Base-by-base conservation (phyloP, 495 filamentous ascomycete genomes). In the Hypoxylon lienhwacheense region DNA sequence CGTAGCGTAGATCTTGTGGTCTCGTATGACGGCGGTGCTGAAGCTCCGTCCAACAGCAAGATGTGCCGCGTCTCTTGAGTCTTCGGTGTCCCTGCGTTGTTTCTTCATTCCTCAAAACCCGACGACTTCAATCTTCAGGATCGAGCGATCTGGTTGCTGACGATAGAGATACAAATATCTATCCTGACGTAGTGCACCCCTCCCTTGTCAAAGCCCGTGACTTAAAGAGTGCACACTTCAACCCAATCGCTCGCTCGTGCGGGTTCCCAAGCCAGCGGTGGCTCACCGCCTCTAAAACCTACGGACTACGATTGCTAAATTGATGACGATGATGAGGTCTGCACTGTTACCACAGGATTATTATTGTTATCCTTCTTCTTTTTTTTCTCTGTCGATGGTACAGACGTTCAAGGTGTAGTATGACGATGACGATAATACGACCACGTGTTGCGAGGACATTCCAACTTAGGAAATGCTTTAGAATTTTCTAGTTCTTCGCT, bases 381-480 rank as follows among this genome's bases (percentile, higher is more conserved):
- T 15, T 2, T 35, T 35, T 35, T 33, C 16, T 28, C 10, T 31
- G 3, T 45, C 25, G 8, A 32, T 16, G 5, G 10, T 35, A 2
- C 10, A 6, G 29, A 45, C 14, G 12, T 45, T 31, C 19, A n/a
- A n/a, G n/a, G n/a, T n/a, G n/a, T n/a, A n/a, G n/a, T n/a, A n/a
- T n/a, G n/a, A n/a, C n/a, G n/a, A n/a, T n/a, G n/a, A n/a, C n/a
- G n/a, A 41, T 22, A 41, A 40, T 41, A 41, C 37, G 20, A 25
- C 37, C 12, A 25, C 10, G 7, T 20, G 2, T 33, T 47, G 43
- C 44, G 28, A 55, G 28, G 36, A 53, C 47, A 56, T 56, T 63
- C 59, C 59, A 40, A 50, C 39, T 59, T 48, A 14, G 47, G 59
- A 63, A 63, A 57, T 49, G 59, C 48, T 58, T 63, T 57, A 59